Evolutionary conservation across 1,284 basidiomycete genomes (phyloP).

Genomic region (Microbotryum scabiosae): DNA sequence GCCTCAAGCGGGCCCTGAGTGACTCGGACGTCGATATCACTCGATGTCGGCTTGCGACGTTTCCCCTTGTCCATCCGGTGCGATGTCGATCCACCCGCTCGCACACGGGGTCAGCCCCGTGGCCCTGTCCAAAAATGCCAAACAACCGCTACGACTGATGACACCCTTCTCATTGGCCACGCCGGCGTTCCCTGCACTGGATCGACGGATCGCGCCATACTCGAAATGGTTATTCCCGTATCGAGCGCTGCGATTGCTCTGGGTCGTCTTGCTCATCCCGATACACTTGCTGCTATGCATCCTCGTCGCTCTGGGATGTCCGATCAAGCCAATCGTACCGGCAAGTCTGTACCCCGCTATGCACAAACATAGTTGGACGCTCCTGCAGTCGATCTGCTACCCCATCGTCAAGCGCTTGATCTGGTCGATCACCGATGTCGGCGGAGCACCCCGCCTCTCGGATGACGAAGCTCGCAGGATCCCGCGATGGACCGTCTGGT

Average conservation of each 20-base stretch:
- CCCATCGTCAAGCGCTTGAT: slow-evolving; percentile 27
- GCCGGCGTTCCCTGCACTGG: background rate
- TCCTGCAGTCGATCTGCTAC: slow-evolving; percentile 22
- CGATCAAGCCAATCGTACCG: background rate
- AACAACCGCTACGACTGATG: no score
- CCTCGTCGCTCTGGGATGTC: background rate
- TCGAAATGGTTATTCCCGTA: background rate
- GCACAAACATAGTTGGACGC: slow-evolving; percentile 16
- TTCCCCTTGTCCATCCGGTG: no score
- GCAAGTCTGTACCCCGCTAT: background rate
- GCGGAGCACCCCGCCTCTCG: background rate
- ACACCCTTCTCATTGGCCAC: no score
- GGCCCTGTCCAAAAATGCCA: no score
- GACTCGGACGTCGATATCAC: no score
- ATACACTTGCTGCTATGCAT: slow-evolving; percentile 7
- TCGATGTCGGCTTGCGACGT: no score
- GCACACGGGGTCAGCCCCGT: no score
- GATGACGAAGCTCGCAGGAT: background rate
- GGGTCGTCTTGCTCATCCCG: slow-evolving; percentile 9
- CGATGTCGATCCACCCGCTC: no score
- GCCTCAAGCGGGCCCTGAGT: no score
- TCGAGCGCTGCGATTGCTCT: slow-evolving; percentile 10
- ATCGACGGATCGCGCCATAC: background rate
- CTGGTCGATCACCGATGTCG: slow-evolving; percentile 26
- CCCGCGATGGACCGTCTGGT: no score